These are phyloP conservation scores for Lactarius quietus DNA, from an alignment of 768 basidiomycete genomes.

Conservation along the genomic window DNA sequence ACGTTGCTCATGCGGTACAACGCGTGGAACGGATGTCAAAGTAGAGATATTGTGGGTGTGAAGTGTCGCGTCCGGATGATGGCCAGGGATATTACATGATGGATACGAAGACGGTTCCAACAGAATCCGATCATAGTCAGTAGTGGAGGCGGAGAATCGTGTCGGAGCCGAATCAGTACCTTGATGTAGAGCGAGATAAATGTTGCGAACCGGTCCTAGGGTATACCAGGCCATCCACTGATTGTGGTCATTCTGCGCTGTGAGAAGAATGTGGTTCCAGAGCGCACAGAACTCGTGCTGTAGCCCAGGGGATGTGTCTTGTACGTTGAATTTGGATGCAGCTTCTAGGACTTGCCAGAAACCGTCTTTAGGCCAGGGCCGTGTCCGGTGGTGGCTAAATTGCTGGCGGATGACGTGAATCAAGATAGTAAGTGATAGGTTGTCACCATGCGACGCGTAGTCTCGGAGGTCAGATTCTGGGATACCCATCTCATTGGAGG, in stretches of 20 bases:
- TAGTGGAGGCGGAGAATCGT: neutral
- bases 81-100: neutral
- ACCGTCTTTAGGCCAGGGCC: neutral
- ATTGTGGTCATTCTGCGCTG: neutral
- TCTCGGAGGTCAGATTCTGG: neutral
- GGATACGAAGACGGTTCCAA: neutral
- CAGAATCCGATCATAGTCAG: neutral
- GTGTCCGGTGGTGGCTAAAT: neutral
- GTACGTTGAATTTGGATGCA: neutral
- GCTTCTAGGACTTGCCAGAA: neutral
- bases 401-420: neutral
- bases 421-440: neutral
- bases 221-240: neutral
- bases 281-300: neutral
- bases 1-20: neutral
- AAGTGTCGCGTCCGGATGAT: neutral
- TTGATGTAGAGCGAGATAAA: neutral
- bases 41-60: neutral
- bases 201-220: neutral
- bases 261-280: neutral
- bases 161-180: neutral
- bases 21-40: neutral
- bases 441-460: neutral
- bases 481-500: neutral
- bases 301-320: neutral